Evolutionary conservation across 2,329 filamentous ascomycete genomes (phyloP).

Genomic region (Epichloe sylvatica): DNA sequence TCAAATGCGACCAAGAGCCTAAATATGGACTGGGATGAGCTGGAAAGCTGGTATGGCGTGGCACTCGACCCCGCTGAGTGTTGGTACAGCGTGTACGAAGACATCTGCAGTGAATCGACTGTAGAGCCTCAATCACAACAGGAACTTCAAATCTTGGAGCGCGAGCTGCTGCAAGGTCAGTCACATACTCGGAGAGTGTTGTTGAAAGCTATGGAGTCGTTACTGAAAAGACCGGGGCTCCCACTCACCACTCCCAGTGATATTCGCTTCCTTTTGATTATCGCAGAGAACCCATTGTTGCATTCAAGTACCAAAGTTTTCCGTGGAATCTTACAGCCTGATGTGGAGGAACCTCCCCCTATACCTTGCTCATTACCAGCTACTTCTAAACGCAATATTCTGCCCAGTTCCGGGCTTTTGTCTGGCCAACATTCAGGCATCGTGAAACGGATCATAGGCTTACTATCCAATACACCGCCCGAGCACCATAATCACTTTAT

Average conservation of each 20-base stretch:
- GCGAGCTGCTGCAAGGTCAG: slow-evolving; percentile 41
- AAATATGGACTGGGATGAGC: slow-evolving; percentile 59
- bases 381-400: background rate
- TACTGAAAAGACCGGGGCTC: slow-evolving; percentile 67
- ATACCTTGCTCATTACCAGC: background rate
- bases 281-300: slow-evolving; percentile 67
- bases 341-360: slow-evolving; percentile 4
- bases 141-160: slow-evolving; percentile 32
- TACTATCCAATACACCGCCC: slow-evolving; percentile 61
- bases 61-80: slow-evolving; percentile 52
- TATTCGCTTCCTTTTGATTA: slow-evolving; percentile 62
- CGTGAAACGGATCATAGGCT: slow-evolving; percentile 69
- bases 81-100: slow-evolving; percentile 50
- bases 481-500: slow-evolving; percentile 66
- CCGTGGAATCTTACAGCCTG: slow-evolving; percentile 25
- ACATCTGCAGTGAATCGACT: slow-evolving; percentile 22
- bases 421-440: slow-evolving; percentile 66
- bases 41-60: slow-evolving; percentile 60
- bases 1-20: slow-evolving; percentile 23
- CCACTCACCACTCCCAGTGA: slow-evolving; percentile 55
- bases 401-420: slow-evolving; percentile 26
- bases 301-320: slow-evolving; percentile 31
- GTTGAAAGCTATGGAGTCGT: slow-evolving; percentile 62
- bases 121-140: slow-evolving; percentile 21
- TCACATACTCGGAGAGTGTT: slow-evolving; percentile 55